Percentiles rank a stretch among this genome's conserved stretches.
These are phyloP conservation scores for Phytophthora parvispora DNA, from an alignment of 352 stramenopile genomes.

Conservation along the genomic window DNA sequence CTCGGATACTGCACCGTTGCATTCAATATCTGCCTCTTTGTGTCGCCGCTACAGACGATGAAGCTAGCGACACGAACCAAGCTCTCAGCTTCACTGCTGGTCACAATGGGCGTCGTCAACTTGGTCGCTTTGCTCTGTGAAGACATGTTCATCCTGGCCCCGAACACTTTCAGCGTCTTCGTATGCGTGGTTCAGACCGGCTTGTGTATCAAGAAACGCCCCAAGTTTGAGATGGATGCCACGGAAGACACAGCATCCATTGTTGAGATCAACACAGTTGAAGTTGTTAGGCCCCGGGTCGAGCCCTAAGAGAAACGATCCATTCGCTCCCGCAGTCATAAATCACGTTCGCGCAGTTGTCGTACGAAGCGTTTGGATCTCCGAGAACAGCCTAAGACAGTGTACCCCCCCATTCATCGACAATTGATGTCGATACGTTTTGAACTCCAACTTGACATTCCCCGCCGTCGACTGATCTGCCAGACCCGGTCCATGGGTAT, in stretches of 20 bases:
- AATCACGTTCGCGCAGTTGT: too few species aligned
- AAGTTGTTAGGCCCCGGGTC: conserved; percentile 14
- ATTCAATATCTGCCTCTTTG: conserved; percentile 55
- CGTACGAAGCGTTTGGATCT: too few species aligned
- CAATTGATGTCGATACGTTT: neutral
- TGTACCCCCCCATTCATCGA: too few species aligned
- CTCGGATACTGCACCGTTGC: conserved; percentile 47
- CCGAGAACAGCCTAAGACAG: too few species aligned
- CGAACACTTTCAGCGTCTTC: conserved; percentile 44
- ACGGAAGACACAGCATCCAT: conserved; percentile 14
- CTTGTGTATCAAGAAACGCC: conserved; percentile 36
- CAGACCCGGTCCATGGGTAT: too few species aligned
- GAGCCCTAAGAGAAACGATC: neutral
- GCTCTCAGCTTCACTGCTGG: conserved; percentile 51
- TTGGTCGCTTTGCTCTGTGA: conserved; percentile 55
- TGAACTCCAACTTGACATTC: neutral
- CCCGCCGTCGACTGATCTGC: neutral
- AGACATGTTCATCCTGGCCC: conserved; percentile 58
- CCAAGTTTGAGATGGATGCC: too few species aligned
- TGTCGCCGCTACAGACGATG: conserved; percentile 57
- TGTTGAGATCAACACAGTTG: neutral
- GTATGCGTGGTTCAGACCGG: conserved; percentile 37
- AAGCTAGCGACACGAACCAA: conserved; percentile 46
- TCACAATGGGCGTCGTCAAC: conserved; percentile 53
- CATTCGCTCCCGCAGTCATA: too few species aligned